These are phyloP conservation scores for Lanmaoa rubissima DNA, from an alignment of 768 basidiomycete species.

Conservation along the genomic window DNA sequence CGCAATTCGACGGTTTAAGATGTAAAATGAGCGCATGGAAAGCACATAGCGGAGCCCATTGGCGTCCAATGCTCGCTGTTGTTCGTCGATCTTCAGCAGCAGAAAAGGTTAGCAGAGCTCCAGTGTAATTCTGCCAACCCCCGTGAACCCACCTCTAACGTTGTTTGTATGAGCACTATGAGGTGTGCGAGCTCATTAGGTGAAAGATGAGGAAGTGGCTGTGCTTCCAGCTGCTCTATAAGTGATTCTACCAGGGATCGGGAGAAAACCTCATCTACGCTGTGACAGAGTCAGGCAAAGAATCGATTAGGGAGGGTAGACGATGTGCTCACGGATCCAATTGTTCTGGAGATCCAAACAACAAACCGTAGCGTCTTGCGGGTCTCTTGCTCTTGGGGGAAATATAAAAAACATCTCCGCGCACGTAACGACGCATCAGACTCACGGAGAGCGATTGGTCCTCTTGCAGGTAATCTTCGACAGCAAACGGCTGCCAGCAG, in stretches of 20 bases:
- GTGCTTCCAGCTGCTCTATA: slow-evolving; percentile 59
- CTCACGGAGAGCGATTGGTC: slow-evolving; percentile 23
- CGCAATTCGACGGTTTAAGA: slow-evolving; percentile 64
- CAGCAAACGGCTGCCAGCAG: slow-evolving; percentile 50
- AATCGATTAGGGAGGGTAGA: background rate
- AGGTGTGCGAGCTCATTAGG: slow-evolving; percentile 82
- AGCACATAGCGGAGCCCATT: slow-evolving; percentile 93
- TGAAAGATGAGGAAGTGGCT: slow-evolving; percentile 68
- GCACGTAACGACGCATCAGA: background rate
- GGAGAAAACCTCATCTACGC: slow-evolving; percentile 56
- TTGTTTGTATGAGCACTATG: slow-evolving; percentile 80
- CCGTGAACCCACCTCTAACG: slow-evolving; percentile 65
- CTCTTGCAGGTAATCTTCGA: slow-evolving; percentile 42
- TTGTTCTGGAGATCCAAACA: slow-evolving; percentile 51
- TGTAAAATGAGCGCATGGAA: slow-evolving; percentile 89
- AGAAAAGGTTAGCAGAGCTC: slow-evolving; percentile 1
- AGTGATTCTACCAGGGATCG: slow-evolving; percentile 58
- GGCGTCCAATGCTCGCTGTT: slow-evolving; percentile 84
- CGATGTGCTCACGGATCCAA: slow-evolving; percentile 43
- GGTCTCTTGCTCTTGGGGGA: slow-evolving; percentile 14
- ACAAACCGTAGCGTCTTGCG: slow-evolving; percentile 43
- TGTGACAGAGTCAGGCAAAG: slow-evolving; percentile 21
- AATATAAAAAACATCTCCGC: background rate
- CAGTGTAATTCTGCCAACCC: background rate
- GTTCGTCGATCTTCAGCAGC: slow-evolving; percentile 74